Conservation (phyloP, 805 yeast genomes). For the Lipomyces mesembrius region DNA sequence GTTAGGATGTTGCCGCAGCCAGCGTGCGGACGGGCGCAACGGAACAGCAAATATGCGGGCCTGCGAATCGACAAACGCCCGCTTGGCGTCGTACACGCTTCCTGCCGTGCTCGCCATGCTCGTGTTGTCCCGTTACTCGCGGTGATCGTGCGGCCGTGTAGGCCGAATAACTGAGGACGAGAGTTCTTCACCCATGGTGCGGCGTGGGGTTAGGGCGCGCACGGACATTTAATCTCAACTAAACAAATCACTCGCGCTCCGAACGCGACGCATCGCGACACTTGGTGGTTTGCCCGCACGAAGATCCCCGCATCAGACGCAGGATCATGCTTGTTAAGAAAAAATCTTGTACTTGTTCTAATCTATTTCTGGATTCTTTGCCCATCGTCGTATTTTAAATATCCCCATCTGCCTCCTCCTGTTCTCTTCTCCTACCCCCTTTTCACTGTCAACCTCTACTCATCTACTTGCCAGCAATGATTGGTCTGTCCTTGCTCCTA, state of each 20-base stretch:
- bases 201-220: background rate
- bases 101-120: background rate
- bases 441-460: background rate
- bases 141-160: no score
- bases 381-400: no score
- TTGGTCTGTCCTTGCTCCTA: background rate
- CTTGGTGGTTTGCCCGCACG: no score
- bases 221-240: background rate
- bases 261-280: background rate
- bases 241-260: slow-evolving; percentile 1
- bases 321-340: no score
- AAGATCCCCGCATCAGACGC: no score
- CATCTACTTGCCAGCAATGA: background rate
- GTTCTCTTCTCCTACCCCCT: no score
- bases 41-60: slow-evolving; percentile 27
- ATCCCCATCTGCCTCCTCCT: no score
- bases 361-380: no score
- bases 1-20: slow-evolving; percentile 20
- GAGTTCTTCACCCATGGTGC: background rate
- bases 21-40: slow-evolving; percentile 23
- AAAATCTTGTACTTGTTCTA: no score
- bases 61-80: slow-evolving; percentile 33
- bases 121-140: background rate
- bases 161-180: no score
- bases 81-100: slow-evolving; percentile 28